phyloP scores from a whole-genome alignment of 805 yeast genomes.

The Saccharomycopsis javanensis region DNA sequence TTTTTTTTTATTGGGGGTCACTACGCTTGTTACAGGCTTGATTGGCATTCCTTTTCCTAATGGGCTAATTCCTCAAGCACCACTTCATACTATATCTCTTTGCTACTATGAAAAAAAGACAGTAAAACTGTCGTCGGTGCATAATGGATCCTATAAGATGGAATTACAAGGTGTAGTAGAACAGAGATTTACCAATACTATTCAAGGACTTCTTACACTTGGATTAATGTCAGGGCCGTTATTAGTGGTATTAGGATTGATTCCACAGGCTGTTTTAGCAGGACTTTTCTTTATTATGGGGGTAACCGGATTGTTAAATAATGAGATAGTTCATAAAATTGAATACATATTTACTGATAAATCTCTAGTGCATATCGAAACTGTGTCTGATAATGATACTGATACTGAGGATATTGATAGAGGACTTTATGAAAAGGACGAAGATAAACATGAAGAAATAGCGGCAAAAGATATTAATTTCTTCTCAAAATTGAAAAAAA shows the following conservation, averaged over 20 bases:
- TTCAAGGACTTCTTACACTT: constrained; percentile 74
- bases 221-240: constrained; percentile 89
- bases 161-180: constrained; percentile 60
- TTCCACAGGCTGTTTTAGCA: constrained; percentile 89
- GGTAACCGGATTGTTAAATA: constrained; percentile 59
- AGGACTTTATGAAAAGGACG: constrained; percentile 26
- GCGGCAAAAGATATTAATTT: neutral
- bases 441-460: neutral
- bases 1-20: constrained; percentile 69
- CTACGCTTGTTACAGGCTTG: constrained; percentile 81
- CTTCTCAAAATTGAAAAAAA: constrained; percentile 6
- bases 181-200: constrained; percentile 75
- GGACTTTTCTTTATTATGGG: constrained; percentile 96
- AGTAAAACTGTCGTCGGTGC: constrained; percentile 19
- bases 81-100: constrained; percentile 75
- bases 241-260: constrained; percentile 63
- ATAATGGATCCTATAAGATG: constrained; percentile 7
- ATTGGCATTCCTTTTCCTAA: constrained; percentile 94
- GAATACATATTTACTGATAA: constrained; percentile 55
- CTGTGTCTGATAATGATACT: neutral
- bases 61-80: constrained; percentile 96
- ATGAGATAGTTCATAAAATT: constrained; percentile 53
- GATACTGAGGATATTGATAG: constrained; percentile 20
- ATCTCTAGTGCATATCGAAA: neutral
- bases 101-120: constrained; percentile 40